Percentiles rank a stretch among this genome's conserved stretches.
phyloP scores from a whole-genome alignment of 2,329 filamentous ascomycete species.

The Sordariomycetes sp. region DNA sequence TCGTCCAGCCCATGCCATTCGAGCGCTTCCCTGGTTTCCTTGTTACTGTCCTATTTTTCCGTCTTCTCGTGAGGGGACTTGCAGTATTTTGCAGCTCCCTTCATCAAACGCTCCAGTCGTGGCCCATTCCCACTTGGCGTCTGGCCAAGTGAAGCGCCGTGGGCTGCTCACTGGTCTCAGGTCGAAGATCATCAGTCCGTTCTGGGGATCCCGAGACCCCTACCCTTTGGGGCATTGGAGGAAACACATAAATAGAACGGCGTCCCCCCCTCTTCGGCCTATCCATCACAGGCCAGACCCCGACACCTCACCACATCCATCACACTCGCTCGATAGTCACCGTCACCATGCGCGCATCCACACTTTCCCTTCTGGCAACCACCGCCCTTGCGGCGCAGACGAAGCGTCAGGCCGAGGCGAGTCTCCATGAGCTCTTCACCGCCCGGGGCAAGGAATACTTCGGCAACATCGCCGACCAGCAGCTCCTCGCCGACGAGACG shows the following conservation, averaged over 20 bases:
- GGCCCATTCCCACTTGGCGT: background rate
- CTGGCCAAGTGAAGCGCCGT: background rate
- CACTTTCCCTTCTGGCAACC: background rate
- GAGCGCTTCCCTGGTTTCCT: background rate
- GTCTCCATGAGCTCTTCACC: slow-evolving; percentile 3
- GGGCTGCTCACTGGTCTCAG: background rate
- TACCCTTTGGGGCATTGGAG: background rate
- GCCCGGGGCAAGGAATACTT: slow-evolving; percentile 50
- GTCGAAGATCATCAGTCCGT: background rate
- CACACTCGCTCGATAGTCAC: background rate
- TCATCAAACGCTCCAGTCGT: background rate
- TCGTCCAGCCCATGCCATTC: background rate
- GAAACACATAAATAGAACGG: background rate
- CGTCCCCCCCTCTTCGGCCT: background rate
- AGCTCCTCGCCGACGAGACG: slow-evolving; percentile 36
- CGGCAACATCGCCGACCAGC: slow-evolving; percentile 46
- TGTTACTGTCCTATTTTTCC: background rate
- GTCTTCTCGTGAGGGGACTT: background rate
- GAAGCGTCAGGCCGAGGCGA: background rate
- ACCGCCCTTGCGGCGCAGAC: background rate
- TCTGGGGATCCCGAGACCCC: background rate
- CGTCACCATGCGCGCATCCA: background rate
- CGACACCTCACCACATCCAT: background rate
- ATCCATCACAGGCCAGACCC: background rate
- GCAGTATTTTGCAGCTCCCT: background rate